Evolutionary conservation across 1,284 basidiomycete species (phyloP), one percentile per base, ranked within the genome.

Genomic region (Neolentinus lepideus): DNA sequence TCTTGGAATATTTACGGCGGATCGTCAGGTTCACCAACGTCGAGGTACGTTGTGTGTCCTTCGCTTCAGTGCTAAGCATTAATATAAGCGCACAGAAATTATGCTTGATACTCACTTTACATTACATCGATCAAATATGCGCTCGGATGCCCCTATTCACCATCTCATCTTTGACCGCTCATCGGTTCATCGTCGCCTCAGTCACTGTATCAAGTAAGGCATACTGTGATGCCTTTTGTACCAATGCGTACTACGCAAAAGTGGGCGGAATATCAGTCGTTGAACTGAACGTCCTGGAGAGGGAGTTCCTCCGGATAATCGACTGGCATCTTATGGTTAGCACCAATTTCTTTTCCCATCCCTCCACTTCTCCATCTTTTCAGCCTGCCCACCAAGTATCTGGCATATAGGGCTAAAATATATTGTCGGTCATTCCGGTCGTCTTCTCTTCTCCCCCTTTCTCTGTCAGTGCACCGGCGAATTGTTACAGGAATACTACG

Each of bases 61-160:
- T 47, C 26, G 14, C 38, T 38, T 31, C 21, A 53, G 11, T 55
- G 29, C 14, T 25, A 21, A 21, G 38, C 6, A 60, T 25, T 58
- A 51, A 33, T 48, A 36, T 16, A 55, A 55, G 46, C 53, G 45
- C 36, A 4, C 70, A 95, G 91, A 90, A 89, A 76, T 84, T 89
- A 57, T 94, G 91, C 61, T 83, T 97, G 35, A 74, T 98, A 61
- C 89, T 95, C 67, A 88, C 89, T 36, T 80, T 97, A 58, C 88
- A 92, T 70, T 97, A 97, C 74, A 94, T 97, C 73, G 94, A 97
- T 75, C 88, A 92, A 71, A 92, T 95, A 62, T 95, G 92, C 72
- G 79, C 87, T 54, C 84, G 90, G 61, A 81, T 85, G 62, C 89
- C 92, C 35, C 77, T 83, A 51, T 96, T 96, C 74, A 95, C 91